Evolutionary conservation across 2,329 filamentous ascomycete genomes (phyloP).

Genomic region (Fusarium incarnatum): DNA sequence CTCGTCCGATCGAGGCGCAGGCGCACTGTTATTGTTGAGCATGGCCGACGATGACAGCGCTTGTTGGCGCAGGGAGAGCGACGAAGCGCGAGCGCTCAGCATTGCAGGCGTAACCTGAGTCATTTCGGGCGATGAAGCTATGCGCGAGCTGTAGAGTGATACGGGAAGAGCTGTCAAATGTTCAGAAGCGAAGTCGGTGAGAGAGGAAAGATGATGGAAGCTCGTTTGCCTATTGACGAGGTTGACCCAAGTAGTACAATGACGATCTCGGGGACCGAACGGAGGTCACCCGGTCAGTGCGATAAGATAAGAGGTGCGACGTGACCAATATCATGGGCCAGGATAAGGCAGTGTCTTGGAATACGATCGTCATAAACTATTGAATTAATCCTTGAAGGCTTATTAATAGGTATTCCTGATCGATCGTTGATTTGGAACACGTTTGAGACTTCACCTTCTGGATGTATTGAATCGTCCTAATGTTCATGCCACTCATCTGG

Average conservation of each 20-base stretch:
- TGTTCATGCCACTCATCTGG: not conserved
- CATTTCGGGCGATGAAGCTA: conserved; percentile 50
- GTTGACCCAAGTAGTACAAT: conserved; percentile 22
- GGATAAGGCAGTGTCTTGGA: conserved; percentile 1
- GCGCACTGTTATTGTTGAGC: conserved; percentile 44
- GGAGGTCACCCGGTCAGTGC: conserved; percentile 36
- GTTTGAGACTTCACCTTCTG: not conserved
- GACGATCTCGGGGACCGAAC: conserved; percentile 31
- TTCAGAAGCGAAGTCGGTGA: conserved; percentile 2
- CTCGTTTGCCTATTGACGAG: conserved; percentile 17
- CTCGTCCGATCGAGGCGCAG: conserved; percentile 40
- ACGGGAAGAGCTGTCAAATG: not conserved
- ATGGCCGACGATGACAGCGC: conserved; percentile 47
- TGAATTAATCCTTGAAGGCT: not conserved
- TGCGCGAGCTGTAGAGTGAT: conserved; percentile 14
- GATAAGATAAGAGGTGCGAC: conserved; percentile 35
- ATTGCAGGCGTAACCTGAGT: conserved; percentile 59
- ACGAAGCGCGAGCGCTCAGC: conserved; percentile 58
- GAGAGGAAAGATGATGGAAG: conserved; percentile 3
- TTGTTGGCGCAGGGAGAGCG: conserved; percentile 59
- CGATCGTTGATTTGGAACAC: not conserved
- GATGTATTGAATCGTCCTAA: not conserved
- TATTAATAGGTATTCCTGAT: not conserved
- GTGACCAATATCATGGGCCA: conserved; percentile 15
- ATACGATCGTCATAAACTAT: not conserved